A percentile compares a stretch with the other conserved stretches of the same genome.
Conservation (phyloP, 2,329 filamentous ascomycete species). For the Chrysosporium keratinophilum region DNA sequence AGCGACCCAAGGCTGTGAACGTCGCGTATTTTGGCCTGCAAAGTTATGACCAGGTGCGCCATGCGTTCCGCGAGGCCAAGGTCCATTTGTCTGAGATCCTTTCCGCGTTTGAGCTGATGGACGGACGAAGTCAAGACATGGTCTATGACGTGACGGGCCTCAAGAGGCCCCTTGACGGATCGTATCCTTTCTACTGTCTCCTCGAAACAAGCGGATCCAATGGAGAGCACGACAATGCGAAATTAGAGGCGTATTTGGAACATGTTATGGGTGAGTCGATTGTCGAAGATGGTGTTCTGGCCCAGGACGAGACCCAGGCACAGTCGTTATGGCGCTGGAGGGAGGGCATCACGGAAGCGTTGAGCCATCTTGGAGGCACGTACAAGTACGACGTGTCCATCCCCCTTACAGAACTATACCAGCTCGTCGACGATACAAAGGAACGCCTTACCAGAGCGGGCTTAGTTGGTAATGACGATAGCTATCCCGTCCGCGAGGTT, state of each 20-base stretch:
- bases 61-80: slow-evolving; percentile 82
- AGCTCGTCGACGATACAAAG: slow-evolving; percentile 74
- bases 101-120: slow-evolving; percentile 97
- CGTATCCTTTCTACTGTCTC: slow-evolving; percentile 90
- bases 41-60: slow-evolving; percentile 78
- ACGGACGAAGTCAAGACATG: slow-evolving; percentile 67
- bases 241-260: slow-evolving; percentile 82
- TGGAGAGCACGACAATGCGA: slow-evolving; percentile 82
- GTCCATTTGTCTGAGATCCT: slow-evolving; percentile 84
- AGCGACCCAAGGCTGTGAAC: slow-evolving; percentile 76
- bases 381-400: slow-evolving; percentile 99
- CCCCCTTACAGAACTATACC: slow-evolving; percentile 75
- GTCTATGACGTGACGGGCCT: slow-evolving; percentile 65
- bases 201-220: slow-evolving; percentile 96
- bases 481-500: slow-evolving; percentile 74
- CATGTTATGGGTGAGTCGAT: slow-evolving; percentile 82
- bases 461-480: slow-evolving; percentile 64
- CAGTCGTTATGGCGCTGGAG: slow-evolving; percentile 81
- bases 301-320: slow-evolving; percentile 85
- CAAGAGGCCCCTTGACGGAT: slow-evolving; percentile 68
- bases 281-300: slow-evolving; percentile 78
- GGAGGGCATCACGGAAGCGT: slow-evolving; percentile 81
- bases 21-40: slow-evolving; percentile 89
- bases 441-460: slow-evolving; percentile 62
- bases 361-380: slow-evolving; percentile 83